phyloP scores from a whole-genome alignment of 805 yeast genomes.

The Debaryomyces maramus region DNA sequence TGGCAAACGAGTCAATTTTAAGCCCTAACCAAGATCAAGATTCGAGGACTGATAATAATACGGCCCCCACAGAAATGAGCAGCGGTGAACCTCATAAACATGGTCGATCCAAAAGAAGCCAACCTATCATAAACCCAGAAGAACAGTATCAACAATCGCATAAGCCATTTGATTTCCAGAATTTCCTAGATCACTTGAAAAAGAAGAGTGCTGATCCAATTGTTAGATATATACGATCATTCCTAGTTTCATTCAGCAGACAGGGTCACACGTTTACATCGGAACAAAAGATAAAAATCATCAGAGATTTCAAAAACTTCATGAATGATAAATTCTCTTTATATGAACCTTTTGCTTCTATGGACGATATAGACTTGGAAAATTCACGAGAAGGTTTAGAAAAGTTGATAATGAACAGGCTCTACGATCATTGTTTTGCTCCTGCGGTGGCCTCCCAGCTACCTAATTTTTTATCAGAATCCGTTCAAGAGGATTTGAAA shows the following conservation, averaged over 20 bases:
- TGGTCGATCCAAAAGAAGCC: conserved; percentile 7
- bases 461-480: conserved; percentile 32
- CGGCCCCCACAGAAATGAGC: not conserved
- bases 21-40: conserved; percentile 4
- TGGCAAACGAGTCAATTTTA: not conserved
- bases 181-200: conserved; percentile 69
- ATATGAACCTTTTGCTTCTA: conserved; percentile 71
- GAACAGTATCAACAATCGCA: conserved; percentile 45
- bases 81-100: not conserved
- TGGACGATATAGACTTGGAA: conserved; percentile 55
- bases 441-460: conserved; percentile 55
- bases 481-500: conserved; percentile 56
- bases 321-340: conserved; percentile 60
- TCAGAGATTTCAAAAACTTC: conserved; percentile 74
- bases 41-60: not conserved
- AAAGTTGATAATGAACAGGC: conserved; percentile 84
- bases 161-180: conserved; percentile 76
- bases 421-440: conserved; percentile 76
- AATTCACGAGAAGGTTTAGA: conserved; percentile 91
- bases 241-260: conserved; percentile 71
- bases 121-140: conserved; percentile 23
- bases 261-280: conserved; percentile 60
- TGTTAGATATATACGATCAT: conserved; percentile 81
- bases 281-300: conserved; percentile 74
- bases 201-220: conserved; percentile 83